Percentiles rank a stretch among this genome's conserved stretches.
These are phyloP conservation scores for Penstemon eatonii DNA, from an alignment of 257 asterid species.

Conservation along the genomic window DNA sequence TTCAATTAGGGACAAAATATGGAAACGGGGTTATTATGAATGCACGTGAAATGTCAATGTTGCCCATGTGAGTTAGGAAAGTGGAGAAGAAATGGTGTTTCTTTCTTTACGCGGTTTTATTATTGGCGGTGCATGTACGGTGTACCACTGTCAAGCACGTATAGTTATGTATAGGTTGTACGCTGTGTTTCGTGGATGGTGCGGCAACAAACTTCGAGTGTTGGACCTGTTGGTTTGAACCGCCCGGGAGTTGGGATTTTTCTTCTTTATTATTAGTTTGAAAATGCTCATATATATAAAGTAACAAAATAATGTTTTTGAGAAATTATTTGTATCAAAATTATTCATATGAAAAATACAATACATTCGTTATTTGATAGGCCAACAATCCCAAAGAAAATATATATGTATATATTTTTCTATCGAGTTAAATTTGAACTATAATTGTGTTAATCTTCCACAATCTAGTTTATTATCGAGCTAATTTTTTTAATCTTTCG, in stretches of 20 bases:
- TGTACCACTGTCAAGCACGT: constrained; percentile 19
- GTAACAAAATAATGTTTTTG: too few relatives aligned
- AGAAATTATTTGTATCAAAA: too few relatives aligned
- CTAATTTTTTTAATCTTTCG: too few relatives aligned
- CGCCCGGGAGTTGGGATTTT: background rate
- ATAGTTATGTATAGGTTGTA: background rate
- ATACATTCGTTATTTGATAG: too few relatives aligned
- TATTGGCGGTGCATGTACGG: background rate
- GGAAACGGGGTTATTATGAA: background rate
- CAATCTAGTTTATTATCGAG: too few relatives aligned
- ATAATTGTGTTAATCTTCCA: too few relatives aligned
- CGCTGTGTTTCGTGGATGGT: background rate
- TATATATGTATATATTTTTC: too few relatives aligned
- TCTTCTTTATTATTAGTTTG: background rate
- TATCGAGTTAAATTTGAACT: too few relatives aligned
- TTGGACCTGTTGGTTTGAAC: too few relatives aligned
- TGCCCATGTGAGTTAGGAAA: background rate
- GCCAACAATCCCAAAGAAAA: too few relatives aligned
- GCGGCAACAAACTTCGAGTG: background rate
- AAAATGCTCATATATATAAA: too few relatives aligned
- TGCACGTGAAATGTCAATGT: background rate
- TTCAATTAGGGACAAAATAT: constrained; percentile 7
- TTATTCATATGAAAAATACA: too few relatives aligned
- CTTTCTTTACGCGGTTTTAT: constrained; percentile 1
- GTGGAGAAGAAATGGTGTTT: constrained; percentile 18